phyloP scores from a whole-genome alignment of 352 stramenopile genomes.

The Phytopythium delawarense region DNA sequence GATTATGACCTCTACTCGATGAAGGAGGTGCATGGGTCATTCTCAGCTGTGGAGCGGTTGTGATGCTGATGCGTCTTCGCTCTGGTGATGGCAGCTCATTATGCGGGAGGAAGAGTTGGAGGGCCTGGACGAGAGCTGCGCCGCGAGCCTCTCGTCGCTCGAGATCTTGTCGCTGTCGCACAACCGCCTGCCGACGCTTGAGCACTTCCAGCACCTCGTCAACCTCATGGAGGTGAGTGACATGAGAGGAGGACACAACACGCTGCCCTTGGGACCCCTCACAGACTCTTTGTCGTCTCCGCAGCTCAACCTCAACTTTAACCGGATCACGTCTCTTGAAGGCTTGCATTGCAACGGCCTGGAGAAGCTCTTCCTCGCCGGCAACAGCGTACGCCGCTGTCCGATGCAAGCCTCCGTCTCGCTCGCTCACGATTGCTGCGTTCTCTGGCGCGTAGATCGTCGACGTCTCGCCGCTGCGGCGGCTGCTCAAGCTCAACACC shows the following conservation, averaged over 20 bases:
- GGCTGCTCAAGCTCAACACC: slow-evolving; percentile 47
- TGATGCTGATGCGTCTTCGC: neutral
- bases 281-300: neutral
- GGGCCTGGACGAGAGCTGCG: slow-evolving; percentile 46
- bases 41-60: neutral
- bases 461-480: slow-evolving; percentile 39
- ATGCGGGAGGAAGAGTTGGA: slow-evolving; percentile 58
- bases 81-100: slow-evolving; percentile 42
- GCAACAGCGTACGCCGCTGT: slow-evolving; percentile 36
- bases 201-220: slow-evolving; percentile 60
- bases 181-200: slow-evolving; percentile 56
- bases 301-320: slow-evolving; percentile 73
- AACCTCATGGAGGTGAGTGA: slow-evolving; percentile 66
- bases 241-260: too few species aligned
- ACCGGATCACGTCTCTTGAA: slow-evolving; percentile 45
- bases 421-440: neutral
- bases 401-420: neutral
- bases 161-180: slow-evolving; percentile 84
- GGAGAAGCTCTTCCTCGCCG: slow-evolving; percentile 61
- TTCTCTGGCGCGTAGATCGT: slow-evolving; percentile 20
- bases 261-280: too few species aligned
- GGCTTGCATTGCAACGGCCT: slow-evolving; percentile 49
- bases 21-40: slow-evolving; percentile 45
- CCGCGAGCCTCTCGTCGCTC: slow-evolving; percentile 46
- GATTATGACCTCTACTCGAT: slow-evolving; percentile 55